These are phyloP conservation scores for Collybiopsis confluens DNA, from an alignment of 768 basidiomycete genomes.

Conservation along the genomic window DNA sequence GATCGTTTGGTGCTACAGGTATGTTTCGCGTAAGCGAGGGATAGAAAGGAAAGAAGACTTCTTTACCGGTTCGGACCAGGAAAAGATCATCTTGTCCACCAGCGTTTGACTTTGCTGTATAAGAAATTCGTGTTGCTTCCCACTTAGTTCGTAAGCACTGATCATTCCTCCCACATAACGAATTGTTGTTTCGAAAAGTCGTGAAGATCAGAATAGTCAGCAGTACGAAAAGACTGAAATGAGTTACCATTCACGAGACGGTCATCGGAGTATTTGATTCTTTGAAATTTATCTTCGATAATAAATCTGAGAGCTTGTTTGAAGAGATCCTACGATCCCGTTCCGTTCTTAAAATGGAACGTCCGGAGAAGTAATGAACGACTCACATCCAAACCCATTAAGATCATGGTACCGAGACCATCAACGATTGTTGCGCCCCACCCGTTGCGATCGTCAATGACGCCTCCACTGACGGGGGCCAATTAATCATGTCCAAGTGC, in stretches of 20 bases:
- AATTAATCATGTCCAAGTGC: constrained; percentile 49
- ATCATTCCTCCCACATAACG: constrained; percentile 47
- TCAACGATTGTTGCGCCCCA: constrained; percentile 31
- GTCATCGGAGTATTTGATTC: constrained; percentile 29
- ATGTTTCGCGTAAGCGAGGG: background rate
- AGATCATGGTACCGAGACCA: constrained; percentile 40
- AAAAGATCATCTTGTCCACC: constrained; percentile 39
- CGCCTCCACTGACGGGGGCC: constrained; percentile 10
- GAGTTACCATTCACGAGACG: constrained; percentile 29
- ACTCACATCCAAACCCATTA: constrained; percentile 38
- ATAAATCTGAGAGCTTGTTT: constrained; percentile 36
- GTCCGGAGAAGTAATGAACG: background rate
- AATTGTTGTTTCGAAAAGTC: constrained; percentile 53
- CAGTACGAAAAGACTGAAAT: background rate
- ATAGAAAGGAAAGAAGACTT: background rate
- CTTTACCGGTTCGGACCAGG: constrained; percentile 33
- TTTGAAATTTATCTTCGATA: constrained; percentile 37
- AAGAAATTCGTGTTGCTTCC: constrained; percentile 30
- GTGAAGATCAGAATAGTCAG: constrained; percentile 8
- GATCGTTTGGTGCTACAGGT: constrained; percentile 10
- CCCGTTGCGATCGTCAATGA: constrained; percentile 10
- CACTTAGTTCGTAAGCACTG: constrained; percentile 48
- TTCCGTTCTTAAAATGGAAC: too few species aligned
- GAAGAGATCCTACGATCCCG: constrained; percentile 31
- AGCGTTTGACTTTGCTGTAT: constrained; percentile 44